Evolutionary conservation across 352 stramenopile species (phyloP).

Genomic region (Pelagophyceae sp.): DNA sequence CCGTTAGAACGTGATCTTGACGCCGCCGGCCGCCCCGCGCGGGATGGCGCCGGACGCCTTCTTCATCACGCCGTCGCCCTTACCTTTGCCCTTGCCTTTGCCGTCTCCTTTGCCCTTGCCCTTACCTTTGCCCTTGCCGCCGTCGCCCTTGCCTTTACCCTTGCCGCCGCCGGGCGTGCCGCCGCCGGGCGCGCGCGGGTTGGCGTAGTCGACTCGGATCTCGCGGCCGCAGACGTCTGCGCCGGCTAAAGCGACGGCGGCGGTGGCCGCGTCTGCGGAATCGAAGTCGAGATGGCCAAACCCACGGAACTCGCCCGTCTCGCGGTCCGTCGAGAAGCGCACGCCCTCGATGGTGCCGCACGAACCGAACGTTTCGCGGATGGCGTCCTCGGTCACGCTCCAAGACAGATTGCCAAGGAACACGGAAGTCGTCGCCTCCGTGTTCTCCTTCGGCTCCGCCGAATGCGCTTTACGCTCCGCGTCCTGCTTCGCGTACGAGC

Average conservation of each 20-base stretch:
- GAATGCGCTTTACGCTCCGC: slow-evolving; percentile 44
- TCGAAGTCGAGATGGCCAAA: slow-evolving; percentile 95
- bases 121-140: slow-evolving; percentile 46
- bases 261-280: slow-evolving; percentile 82
- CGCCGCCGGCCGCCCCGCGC: slow-evolving; percentile 51
- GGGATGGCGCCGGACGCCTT: slow-evolving; percentile 36
- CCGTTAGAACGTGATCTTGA: slow-evolving; percentile 94
- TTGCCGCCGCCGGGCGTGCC: slow-evolving; percentile 44
- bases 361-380: slow-evolving; percentile 79
- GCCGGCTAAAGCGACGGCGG: slow-evolving; percentile 77
- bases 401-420: slow-evolving; percentile 96
- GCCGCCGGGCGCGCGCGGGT: slow-evolving; percentile 43
- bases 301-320: slow-evolving; percentile 94
- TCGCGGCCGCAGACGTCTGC: slow-evolving; percentile 76
- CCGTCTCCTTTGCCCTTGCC: slow-evolving; percentile 54
- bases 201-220: slow-evolving; percentile 89
- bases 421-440: slow-evolving; percentile 83
- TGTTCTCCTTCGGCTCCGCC: slow-evolving; percentile 69
- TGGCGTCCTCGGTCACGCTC: slow-evolving; percentile 85
- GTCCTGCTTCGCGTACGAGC: neutral
- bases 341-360: slow-evolving; percentile 88
- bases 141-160: slow-evolving; percentile 44
- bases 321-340: slow-evolving; percentile 86
- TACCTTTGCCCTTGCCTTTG: slow-evolving; percentile 50
- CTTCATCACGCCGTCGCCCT: slow-evolving; percentile 42